A percentile compares a stretch with the other conserved stretches of the same genome.
Evolutionary conservation across 1,284 basidiomycete species (phyloP).

Genomic region (Microbotryum scabiosae): DNA sequence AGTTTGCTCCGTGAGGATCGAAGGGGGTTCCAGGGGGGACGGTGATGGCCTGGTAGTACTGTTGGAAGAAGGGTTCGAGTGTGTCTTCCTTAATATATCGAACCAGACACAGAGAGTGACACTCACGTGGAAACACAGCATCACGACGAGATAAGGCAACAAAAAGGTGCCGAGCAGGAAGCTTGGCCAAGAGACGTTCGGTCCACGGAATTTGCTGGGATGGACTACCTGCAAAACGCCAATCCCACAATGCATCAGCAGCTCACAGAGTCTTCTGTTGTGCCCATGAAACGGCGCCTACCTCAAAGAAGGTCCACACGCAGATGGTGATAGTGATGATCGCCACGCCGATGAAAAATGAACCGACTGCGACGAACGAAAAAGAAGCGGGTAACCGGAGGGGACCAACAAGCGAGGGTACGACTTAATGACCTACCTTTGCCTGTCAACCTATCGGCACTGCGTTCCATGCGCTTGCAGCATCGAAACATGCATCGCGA

Average conservation of each 20-base stretch:
- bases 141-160: constrained; percentile 25
- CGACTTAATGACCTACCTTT: neutral
- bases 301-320: constrained; percentile 58
- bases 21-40: constrained; percentile 21
- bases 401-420: neutral
- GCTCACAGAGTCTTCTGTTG: neutral
- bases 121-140: constrained; percentile 31
- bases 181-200: constrained; percentile 23
- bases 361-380: constrained; percentile 53
- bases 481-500: constrained; percentile 3
- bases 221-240: constrained; percentile 20
- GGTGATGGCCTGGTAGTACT: constrained; percentile 33
- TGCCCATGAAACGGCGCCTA: constrained; percentile 7
- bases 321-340: constrained; percentile 61
- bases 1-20: neutral
- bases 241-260: neutral
- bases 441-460: neutral
- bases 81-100: neutral
- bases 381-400: neutral
- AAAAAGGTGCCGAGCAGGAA: constrained; percentile 21
- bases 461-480: constrained; percentile 2
- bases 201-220: constrained; percentile 21
- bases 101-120: neutral
- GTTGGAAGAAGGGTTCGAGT: neutral
- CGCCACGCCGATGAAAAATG: constrained; percentile 74